Evolutionary conservation across 352 stramenopile genomes (phyloP).

Genomic region (Globisporangium viniferum): DNA sequence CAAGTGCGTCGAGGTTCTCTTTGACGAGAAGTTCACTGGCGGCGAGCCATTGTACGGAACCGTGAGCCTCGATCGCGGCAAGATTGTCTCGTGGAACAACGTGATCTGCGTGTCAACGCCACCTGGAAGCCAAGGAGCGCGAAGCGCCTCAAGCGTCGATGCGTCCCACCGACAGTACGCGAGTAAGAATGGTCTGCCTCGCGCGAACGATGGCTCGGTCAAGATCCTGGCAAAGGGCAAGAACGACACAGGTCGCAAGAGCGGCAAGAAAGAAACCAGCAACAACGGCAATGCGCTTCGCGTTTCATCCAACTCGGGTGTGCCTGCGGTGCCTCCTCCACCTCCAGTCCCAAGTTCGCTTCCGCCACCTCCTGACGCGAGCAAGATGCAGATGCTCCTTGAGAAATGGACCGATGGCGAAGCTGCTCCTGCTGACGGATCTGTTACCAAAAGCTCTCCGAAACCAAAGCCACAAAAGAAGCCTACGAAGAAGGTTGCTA

Average conservation of each 20-base stretch:
- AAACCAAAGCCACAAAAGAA: conserved; percentile 3
- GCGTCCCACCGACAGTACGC: conserved; percentile 12
- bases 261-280: neutral
- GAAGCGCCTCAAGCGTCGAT: conserved; percentile 4
- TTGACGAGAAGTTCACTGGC: conserved; percentile 96
- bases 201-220: conserved; percentile 9
- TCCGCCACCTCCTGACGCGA: neutral
- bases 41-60: conserved; percentile 94
- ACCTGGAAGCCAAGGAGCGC: conserved; percentile 9
- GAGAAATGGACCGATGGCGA: conserved; percentile 55
- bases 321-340: conserved; percentile 1
- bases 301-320: conserved; percentile 8
- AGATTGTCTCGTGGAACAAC: conserved; percentile 94
- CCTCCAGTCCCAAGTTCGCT: conserved; percentile 14
- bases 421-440: conserved; percentile 9
- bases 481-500: neutral
- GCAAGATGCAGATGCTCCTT: conserved; percentile 58
- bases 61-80: conserved; percentile 93
- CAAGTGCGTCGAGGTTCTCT: conserved; percentile 97
- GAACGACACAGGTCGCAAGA: neutral
- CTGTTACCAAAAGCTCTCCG: neutral
- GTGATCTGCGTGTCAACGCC: conserved; percentile 67
- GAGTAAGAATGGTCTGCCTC: conserved; percentile 13
- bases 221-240: conserved; percentile 13
- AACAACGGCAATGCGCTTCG: neutral